phyloP scores from a whole-genome alignment of 2,329 filamentous ascomycete genomes.

The Pseudogymnoascus sp. region DNA sequence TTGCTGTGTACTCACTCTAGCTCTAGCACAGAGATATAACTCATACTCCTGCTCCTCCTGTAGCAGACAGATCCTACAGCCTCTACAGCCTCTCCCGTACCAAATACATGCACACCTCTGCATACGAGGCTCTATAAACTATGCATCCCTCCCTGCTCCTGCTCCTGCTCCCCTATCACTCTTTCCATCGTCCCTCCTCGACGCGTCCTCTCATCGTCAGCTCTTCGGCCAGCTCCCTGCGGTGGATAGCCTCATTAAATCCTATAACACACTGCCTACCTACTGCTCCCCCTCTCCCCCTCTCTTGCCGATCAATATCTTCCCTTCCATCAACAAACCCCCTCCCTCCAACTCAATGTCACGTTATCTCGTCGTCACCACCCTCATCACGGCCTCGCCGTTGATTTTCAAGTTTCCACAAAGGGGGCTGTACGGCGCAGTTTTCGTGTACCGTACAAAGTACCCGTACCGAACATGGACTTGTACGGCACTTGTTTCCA shows the following conservation, averaged over 20 bases:
- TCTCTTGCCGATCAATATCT: background rate
- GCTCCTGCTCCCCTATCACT: background rate
- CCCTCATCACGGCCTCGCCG: background rate
- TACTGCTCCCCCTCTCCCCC: background rate
- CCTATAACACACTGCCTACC: background rate
- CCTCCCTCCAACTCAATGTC: background rate
- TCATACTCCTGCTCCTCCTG: background rate
- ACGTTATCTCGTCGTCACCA: background rate
- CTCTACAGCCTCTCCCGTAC: background rate
- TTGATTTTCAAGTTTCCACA: constrained; percentile 1
- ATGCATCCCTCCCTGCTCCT: background rate
- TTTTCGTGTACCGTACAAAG: background rate
- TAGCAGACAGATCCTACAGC: background rate
- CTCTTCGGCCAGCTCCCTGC: background rate
- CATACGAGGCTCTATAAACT: background rate
- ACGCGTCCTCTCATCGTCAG: background rate
- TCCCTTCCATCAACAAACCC: background rate
- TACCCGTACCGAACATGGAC: background rate
- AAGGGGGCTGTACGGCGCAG: background rate
- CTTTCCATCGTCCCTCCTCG: background rate
- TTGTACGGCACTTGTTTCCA: background rate
- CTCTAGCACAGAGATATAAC: background rate
- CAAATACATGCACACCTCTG: background rate
- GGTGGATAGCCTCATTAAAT: background rate
- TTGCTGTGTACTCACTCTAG: background rate